phyloP scores from a whole-genome alignment of 2,329 filamentous ascomycete species.

The Trichoderma aggressivum region DNA sequence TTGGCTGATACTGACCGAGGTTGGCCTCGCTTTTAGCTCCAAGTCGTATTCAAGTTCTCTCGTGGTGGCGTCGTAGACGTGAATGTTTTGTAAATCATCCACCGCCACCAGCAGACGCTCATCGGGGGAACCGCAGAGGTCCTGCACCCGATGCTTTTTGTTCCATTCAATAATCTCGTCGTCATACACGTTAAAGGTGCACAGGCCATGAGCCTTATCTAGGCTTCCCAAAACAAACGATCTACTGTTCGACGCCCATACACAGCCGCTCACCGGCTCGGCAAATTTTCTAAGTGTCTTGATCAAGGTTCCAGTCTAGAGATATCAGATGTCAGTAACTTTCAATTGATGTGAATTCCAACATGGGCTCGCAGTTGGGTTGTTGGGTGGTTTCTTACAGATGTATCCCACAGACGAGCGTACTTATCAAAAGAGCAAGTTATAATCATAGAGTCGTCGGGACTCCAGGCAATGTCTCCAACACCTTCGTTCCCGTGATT shows the following conservation, averaged over 20 bases:
- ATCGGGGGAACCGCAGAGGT: conserved; percentile 78
- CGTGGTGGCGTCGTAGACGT: conserved; percentile 78
- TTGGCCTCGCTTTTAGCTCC: conserved; percentile 61
- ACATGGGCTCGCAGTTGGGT: background rate
- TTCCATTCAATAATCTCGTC: conserved; percentile 63
- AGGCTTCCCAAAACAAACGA: conserved; percentile 78
- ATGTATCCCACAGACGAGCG: conserved; percentile 71
- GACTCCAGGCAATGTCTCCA: conserved; percentile 84
- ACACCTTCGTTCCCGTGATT: conserved; percentile 64
- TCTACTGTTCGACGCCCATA: conserved; percentile 78
- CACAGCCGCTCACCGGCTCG: conserved; percentile 84
- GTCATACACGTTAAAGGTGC: conserved; percentile 66
- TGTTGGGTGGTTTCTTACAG: conserved; percentile 46
- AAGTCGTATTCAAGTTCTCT: conserved; percentile 73
- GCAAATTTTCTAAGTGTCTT: conserved; percentile 65
- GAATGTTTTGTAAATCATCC: conserved; percentile 65
- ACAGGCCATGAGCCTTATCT: conserved; percentile 63
- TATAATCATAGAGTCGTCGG: conserved; percentile 81
- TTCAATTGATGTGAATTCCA: background rate
- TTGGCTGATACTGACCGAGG: conserved; percentile 74
- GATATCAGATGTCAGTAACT: background rate
- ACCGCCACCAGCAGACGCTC: conserved; percentile 77
- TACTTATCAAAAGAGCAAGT: conserved; percentile 74
- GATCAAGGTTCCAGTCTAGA: conserved; percentile 60
- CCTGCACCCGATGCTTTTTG: conserved; percentile 72